These are phyloP conservation scores for Tetrapisispora fleetii DNA, from an alignment of 805 yeast species.

Conservation along the genomic window DNA sequence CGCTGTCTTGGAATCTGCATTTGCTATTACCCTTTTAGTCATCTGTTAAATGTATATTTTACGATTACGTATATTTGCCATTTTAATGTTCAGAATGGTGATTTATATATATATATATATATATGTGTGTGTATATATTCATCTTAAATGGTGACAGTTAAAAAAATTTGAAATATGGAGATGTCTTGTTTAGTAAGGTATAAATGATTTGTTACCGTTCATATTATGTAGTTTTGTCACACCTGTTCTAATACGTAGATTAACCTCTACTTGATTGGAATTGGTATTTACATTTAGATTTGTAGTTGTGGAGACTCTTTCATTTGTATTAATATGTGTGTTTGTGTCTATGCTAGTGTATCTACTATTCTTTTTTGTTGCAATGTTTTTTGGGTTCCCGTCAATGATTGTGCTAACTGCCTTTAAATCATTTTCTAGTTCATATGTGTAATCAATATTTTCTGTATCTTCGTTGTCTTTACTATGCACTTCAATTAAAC, in stretches of 20 bases:
- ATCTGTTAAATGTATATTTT: too few relatives aligned
- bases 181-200: conserved; percentile 12
- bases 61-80: too few relatives aligned
- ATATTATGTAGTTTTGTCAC: conserved; percentile 34
- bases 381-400: not conserved
- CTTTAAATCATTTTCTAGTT: not conserved
- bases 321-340: not conserved
- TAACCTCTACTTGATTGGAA: conserved; percentile 23
- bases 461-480: not conserved
- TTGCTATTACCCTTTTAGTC: too few relatives aligned
- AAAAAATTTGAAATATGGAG: too few relatives aligned
- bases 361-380: too few relatives aligned
- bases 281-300: not conserved
- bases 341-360: too few relatives aligned
- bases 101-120: too few relatives aligned
- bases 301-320: not conserved
- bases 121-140: too few relatives aligned
- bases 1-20: too few relatives aligned
- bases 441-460: not conserved
- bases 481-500: not conserved
- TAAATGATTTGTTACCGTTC: conserved; percentile 26
- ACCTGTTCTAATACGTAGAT: conserved; percentile 36
- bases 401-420: not conserved
- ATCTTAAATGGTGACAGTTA: not conserved
- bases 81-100: too few relatives aligned